Base-by-base conservation (phyloP, 2,329 filamentous ascomycete species). In the Sporothrix inflata region DNA sequence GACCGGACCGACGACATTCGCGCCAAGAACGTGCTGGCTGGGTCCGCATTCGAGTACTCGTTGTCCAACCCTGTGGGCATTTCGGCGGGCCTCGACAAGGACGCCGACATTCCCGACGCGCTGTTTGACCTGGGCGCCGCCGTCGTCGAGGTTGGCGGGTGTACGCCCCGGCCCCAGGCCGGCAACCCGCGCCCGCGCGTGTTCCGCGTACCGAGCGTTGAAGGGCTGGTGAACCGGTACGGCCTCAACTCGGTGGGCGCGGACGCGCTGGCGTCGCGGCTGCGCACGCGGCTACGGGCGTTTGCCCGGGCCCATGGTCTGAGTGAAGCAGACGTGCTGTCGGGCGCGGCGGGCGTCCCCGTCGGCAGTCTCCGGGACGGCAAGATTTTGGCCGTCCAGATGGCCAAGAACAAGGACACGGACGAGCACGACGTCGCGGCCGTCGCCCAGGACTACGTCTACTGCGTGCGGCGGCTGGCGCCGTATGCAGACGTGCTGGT, bases 341-440 rank as follows among this genome's bases (percentile, higher is more conserved):
- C 96, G 76, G 94, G 94, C 27, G 88, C 90, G 71, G 74, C 74
- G 78, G 88, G 82, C 49, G 93, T 97, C 0, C 93, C 94, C 0
- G 91, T 94, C 0, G 93, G 96, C n/a, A 93, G 92, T 81, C 84
- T 99, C 77, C 83, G 85, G 16, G 84, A 89, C 0, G 95, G 94
- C 16, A 89, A 91, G 73, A 83, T 98, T 72, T 85, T 99, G 74
- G 91, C 93, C 19, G 94, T 99, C 21, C 96, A 99, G 83, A 89
- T 98, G 55, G 94, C 95, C 69, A 99, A 99, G 89, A 98, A 98
- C 84, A 98, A 98, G 85, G 86, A 89, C 63, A 99, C 96, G 0
- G 90, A 94, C 24, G 94, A 97, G 79, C 86, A 86, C 65, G 93
- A 98, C 79, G 91, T 97, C 73, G 88, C 91, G 55, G 94, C 94